Evolutionary conservation across 129 eudicot species (phyloP).

Genomic region (Artemisia annua): DNA sequence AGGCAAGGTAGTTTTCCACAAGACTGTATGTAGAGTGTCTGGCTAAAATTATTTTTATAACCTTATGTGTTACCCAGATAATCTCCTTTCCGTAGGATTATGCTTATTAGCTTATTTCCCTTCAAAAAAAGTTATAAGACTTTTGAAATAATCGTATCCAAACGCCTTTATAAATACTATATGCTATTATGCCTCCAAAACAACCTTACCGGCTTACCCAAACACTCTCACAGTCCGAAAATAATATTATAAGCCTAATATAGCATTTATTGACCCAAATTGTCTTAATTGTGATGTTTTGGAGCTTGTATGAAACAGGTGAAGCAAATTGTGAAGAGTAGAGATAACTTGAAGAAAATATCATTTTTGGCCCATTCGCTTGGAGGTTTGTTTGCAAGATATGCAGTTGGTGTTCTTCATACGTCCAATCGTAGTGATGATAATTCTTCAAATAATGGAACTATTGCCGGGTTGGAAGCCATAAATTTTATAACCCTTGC

Average conservation of each 20-base stretch:
- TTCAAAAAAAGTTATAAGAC: too few species aligned
- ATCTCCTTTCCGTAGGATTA: too few species aligned
- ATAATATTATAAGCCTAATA: neutral
- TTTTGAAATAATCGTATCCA: too few species aligned
- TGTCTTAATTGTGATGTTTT: neutral
- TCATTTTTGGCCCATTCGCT: constrained; percentile 97
- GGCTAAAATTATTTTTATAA: too few species aligned
- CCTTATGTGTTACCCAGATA: too few species aligned
- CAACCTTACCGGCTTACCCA: too few species aligned
- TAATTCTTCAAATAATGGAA: constrained; percentile 39
- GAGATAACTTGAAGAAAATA: constrained; percentile 65
- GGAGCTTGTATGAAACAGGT: constrained; percentile 51
- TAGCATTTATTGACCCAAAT: neutral
- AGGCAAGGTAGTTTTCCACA: neutral
- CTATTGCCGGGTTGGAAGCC: constrained; percentile 86
- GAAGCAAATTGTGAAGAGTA: constrained; percentile 65
- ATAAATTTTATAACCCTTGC: constrained; percentile 87
- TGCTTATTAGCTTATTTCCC: too few species aligned
- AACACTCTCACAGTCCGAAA: too few species aligned
- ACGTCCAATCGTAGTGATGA: constrained; percentile 1
- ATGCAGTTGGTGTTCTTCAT: constrained; percentile 72
- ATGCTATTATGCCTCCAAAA: too few species aligned
- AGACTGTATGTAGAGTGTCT: neutral
- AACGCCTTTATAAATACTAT: too few species aligned
- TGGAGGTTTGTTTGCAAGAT: constrained; percentile 92